Evolutionary conservation across 2,329 filamentous ascomycete genomes (phyloP).

Genomic region (Dactylellina leptospora): DNA sequence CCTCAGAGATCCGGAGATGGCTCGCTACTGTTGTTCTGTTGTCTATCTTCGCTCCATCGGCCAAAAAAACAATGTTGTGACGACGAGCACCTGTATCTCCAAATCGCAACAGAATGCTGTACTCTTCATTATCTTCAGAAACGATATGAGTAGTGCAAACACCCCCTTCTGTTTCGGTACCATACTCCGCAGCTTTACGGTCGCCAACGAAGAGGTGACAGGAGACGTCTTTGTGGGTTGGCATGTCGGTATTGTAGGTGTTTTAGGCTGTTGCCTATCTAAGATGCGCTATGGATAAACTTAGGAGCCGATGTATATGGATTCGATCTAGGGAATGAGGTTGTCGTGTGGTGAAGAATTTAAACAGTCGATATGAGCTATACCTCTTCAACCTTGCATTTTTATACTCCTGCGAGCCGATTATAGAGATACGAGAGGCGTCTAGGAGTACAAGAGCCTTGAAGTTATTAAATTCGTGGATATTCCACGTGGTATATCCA

Average conservation of each 20-base stretch:
- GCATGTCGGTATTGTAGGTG: conserved; percentile 1
- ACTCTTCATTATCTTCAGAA: conserved; percentile 3
- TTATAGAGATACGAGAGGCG: too few relatives aligned
- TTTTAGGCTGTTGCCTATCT: too few relatives aligned
- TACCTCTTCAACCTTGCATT: too few relatives aligned
- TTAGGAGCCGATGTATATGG: too few relatives aligned
- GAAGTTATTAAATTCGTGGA: too few relatives aligned
- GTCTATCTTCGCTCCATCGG: neutral
- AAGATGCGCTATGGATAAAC: too few relatives aligned
- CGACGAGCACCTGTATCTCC: neutral
- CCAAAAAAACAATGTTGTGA: conserved; percentile 1
- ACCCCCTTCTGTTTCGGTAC: neutral
- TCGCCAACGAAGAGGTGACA: conserved; percentile 2
- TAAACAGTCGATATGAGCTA: too few relatives aligned
- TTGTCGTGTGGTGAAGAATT: too few relatives aligned
- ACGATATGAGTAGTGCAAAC: conserved; percentile 3
- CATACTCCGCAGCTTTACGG: conserved; percentile 3
- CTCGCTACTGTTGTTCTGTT: neutral
- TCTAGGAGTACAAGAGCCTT: too few relatives aligned
- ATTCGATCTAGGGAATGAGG: too few relatives aligned
- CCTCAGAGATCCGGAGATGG: neutral
- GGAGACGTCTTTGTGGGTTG: neutral
- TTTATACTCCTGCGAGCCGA: too few relatives aligned
- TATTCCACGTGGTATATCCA: too few relatives aligned
- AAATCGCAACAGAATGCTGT: neutral